These are phyloP conservation scores for Pleurotus tuber-regium DNA, from an alignment of 768 basidiomycete genomes.

Conservation along the genomic window DNA sequence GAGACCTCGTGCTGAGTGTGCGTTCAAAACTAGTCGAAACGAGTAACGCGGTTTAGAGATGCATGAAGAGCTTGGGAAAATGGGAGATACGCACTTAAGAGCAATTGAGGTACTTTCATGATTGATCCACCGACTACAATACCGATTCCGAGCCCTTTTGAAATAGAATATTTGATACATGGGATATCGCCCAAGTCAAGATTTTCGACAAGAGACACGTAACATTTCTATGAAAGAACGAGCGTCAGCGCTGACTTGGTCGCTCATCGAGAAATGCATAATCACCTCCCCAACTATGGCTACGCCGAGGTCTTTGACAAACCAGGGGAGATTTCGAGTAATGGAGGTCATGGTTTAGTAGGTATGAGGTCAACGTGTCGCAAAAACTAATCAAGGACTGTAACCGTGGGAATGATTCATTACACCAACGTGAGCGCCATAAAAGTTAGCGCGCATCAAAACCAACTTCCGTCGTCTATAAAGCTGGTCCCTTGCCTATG, in stretches of 20 bases:
- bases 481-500: no score
- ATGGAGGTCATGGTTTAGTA: slow-evolving; percentile 60
- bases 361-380: not conserved
- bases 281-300: slow-evolving; percentile 79
- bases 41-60: not conserved
- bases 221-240: slow-evolving; percentile 77
- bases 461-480: no score
- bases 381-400: not conserved
- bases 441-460: no score
- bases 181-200: slow-evolving; percentile 71
- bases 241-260: no score
- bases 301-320: slow-evolving; percentile 77
- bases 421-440: no score
- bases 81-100: slow-evolving; percentile 60
- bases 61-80: not conserved
- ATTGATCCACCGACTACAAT: slow-evolving; percentile 92
- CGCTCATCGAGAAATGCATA: no score
- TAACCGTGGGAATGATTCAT: not conserved
- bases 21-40: slow-evolving; percentile 54
- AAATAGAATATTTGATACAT: slow-evolving; percentile 89
- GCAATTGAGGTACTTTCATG: slow-evolving; percentile 95
- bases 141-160: slow-evolving; percentile 89
- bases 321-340: slow-evolving; percentile 83
- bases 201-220: slow-evolving; percentile 84
- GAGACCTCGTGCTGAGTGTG: slow-evolving; percentile 81